Evolutionary conservation across 257 asterid species (phyloP).

Genomic region (Nicotiana otophora): DNA sequence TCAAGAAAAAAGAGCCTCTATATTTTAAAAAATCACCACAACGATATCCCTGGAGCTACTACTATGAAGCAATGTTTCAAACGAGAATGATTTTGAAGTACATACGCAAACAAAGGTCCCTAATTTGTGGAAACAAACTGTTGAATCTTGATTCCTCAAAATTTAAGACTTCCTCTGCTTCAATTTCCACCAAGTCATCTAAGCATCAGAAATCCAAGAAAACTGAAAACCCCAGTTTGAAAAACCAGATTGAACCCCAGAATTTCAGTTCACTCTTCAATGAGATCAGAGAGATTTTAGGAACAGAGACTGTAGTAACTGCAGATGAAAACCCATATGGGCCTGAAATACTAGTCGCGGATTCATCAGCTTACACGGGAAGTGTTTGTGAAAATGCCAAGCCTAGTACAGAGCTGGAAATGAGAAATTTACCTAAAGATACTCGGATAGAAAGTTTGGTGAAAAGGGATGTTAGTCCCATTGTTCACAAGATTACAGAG

Average conservation of each 20-base stretch:
- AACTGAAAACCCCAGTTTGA: conserved; percentile 14
- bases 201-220: conserved; percentile 24
- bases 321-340: conserved; percentile 20
- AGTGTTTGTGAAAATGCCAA: conserved; percentile 62
- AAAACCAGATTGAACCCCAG: conserved; percentile 21
- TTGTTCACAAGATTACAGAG: conserved; percentile 58
- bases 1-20: too few relatives aligned
- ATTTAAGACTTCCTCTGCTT: conserved; percentile 22
- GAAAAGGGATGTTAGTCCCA: conserved; percentile 49
- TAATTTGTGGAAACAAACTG: conserved; percentile 13
- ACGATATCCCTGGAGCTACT: background rate
- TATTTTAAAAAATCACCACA: too few relatives aligned
- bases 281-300: conserved; percentile 65
- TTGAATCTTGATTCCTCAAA: conserved; percentile 17
- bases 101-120: conserved; percentile 23
- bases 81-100: conserved; percentile 16
- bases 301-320: conserved; percentile 24
- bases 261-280: conserved; percentile 47
- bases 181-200: conserved; percentile 20
- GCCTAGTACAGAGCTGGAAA: conserved; percentile 12
- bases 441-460: conserved; percentile 6
- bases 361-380: background rate
- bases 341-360: conserved; percentile 11
- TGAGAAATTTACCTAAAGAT: conserved; percentile 6
- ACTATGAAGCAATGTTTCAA: background rate